These are phyloP conservation scores for Yamadazyma kitorensis DNA, from an alignment of 805 yeast genomes.

Conservation along the genomic window DNA sequence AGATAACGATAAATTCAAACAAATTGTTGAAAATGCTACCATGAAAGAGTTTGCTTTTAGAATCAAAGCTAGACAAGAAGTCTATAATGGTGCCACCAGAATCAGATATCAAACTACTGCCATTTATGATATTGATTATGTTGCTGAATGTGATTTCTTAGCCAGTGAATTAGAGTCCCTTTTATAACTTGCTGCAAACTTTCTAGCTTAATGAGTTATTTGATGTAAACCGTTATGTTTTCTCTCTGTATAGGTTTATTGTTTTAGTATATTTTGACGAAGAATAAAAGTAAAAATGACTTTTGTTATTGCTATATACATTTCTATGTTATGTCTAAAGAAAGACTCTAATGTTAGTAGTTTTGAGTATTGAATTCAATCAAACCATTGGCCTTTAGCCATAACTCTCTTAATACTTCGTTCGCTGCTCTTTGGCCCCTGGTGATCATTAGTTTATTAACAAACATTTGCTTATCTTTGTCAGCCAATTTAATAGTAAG, in stretches of 20 bases:
- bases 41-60: conserved; percentile 75
- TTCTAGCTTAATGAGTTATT: not conserved
- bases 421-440: conserved; percentile 65
- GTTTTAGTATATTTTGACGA: not conserved
- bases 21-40: conserved; percentile 45
- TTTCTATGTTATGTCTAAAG: too few relatives aligned
- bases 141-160: conserved; percentile 59
- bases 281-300: not conserved
- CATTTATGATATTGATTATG: conserved; percentile 51
- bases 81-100: conserved; percentile 73
- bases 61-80: conserved; percentile 78
- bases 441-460: conserved; percentile 56
- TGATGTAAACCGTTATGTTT: not conserved
- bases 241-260: conserved; percentile 1
- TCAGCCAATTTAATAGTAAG: conserved; percentile 17
- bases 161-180: conserved; percentile 41
- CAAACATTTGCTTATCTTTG: conserved; percentile 38
- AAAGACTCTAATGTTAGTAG: conserved; percentile 4
- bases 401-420: conserved; percentile 57
- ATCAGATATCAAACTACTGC: conserved; percentile 70
- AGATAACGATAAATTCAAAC: conserved; percentile 44
- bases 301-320: not conserved
- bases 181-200: conserved; percentile 1
- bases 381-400: conserved; percentile 61
- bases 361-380: conserved; percentile 31